A percentile compares a stretch with the other conserved stretches of the same genome.
phyloP scores from a whole-genome alignment of 75 land plant genomes.

The Pinus tabuliformis region DNA sequence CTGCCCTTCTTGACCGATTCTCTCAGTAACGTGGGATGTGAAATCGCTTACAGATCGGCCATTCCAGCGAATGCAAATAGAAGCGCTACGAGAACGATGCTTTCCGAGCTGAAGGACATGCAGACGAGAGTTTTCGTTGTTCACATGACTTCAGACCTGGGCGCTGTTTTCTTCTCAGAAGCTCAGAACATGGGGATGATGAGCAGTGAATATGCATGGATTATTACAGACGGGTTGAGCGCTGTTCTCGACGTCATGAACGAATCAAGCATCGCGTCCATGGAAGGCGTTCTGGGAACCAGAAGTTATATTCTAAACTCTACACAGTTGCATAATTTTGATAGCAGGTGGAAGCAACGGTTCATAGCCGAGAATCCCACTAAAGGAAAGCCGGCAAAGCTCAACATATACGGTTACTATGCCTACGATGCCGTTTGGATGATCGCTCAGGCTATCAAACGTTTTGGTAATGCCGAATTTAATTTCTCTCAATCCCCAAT shows the following conservation, averaged over 20 bases:
- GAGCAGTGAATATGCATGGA: constrained; percentile 70
- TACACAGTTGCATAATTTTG: not conserved
- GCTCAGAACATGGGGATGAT: constrained; percentile 52
- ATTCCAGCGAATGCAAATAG: constrained; percentile 25
- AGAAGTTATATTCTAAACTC: constrained; percentile 32
- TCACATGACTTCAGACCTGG: constrained; percentile 31
- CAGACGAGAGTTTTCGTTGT: constrained; percentile 56
- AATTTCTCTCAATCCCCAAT: no score
- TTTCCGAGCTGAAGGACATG: constrained; percentile 44
- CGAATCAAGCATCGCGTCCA: constrained; percentile 17
- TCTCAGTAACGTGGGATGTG: constrained; percentile 25
- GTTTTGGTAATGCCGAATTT: no score
- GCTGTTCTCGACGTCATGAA: constrained; percentile 20
- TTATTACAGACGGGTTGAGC: constrained; percentile 48
- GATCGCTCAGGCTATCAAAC: no score
- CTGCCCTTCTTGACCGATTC: constrained; percentile 48
- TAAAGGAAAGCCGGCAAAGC: no score
- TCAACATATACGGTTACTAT: no score
- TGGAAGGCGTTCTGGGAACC: constrained; percentile 54
- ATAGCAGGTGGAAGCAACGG: no score
- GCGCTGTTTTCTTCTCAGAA: constrained; percentile 18
- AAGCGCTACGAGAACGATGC: constrained; percentile 15
- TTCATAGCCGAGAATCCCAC: no score
- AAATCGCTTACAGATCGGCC: constrained; percentile 36
- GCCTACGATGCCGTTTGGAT: no score